A percentile compares a stretch with the other conserved stretches of the same genome.
Evolutionary conservation across 805 yeast species (phyloP).

Genomic region (Teunomyces stri): DNA sequence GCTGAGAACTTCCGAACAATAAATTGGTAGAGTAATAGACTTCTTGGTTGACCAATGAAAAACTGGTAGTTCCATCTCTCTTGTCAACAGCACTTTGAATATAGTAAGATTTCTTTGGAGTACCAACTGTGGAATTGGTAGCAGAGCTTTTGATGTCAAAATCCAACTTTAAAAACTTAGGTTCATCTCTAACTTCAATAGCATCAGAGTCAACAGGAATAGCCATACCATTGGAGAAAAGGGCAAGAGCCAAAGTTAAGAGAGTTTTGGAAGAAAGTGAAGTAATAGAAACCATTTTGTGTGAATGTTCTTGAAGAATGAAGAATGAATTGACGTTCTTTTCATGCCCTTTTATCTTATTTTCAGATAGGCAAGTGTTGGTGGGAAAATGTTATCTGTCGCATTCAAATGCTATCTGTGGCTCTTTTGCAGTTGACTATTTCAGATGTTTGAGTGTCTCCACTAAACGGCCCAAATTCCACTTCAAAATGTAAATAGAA

Average conservation of each 20-base stretch:
- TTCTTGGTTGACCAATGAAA: slow-evolving; percentile 5
- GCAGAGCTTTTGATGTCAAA: neutral
- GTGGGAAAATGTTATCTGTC: no score
- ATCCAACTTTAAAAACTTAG: neutral
- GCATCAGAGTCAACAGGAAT: neutral
- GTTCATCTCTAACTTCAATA: neutral
- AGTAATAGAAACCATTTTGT: slow-evolving; percentile 1
- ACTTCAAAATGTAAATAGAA: neutral
- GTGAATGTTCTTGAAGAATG: neutral
- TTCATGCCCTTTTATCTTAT: neutral
- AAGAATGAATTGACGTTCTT: neutral
- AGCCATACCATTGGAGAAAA: neutral
- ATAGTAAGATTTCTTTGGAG: neutral
- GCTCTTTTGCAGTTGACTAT: neutral
- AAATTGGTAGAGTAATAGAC: slow-evolving; percentile 8
- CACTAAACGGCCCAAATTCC: neutral
- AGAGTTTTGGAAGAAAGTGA: neutral
- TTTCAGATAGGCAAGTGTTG: neutral
- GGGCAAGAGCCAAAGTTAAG: slow-evolving; percentile 1
- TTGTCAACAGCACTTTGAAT: neutral
- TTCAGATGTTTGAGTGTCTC: neutral
- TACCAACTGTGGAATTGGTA: neutral
- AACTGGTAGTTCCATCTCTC: neutral
- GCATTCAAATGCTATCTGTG: neutral
- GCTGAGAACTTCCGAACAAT: slow-evolving; percentile 10